Evolutionary conservation across 768 basidiomycete species (phyloP), one percentile per base, ranked within the genome.

Genomic region (Leccinum incarnatum): DNA sequence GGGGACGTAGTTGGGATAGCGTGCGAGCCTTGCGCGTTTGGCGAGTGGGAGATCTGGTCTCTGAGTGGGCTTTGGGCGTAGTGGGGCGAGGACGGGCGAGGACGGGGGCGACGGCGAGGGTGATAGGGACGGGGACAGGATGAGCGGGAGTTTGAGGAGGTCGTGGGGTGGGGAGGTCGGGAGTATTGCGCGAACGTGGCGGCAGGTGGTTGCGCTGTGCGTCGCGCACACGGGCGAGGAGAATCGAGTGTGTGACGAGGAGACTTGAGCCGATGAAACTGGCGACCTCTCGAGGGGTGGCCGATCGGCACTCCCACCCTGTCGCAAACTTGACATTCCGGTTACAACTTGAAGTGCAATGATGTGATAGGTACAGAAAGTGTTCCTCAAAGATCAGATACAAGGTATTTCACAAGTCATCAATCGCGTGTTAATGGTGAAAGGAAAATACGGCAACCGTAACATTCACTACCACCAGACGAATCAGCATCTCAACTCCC

Each of bases 1-100:
- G 1, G 91, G 88, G 15, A 95, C 81, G 64, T 96, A 95, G 68
- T 95, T 95, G 34, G 72, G 70, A 63, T 92, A 94, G 36, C 89
- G 80, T 21, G 81, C 79, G 6, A 83, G 76, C 4, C 91, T 82
- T 0, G 89, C 89, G 4, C 84, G 83, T 69, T 94, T 94, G 6
- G 85, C 81, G n/a, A 86, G 85, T 1, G 87, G 82, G 5, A 85
- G 68, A 55, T 84, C 83, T 72, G 73, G 65, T 52, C 82, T 70
- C 51, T 81, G 81, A 2, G 58, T 45, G 0, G 76, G 71, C 27
- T 68, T 74, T 10, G 75, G 74, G 11, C 76, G 63, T 1, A 71
- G 67, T 47, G 73, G 19, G 19, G 2, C 62, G 19, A 72, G 66
- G 3, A 69, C 60, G 1, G 81, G 83, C 0, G 84, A 84, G 1